Evolutionary conservation across 306 rosid genomes (phyloP).

Genomic region (Begonia loranthoides): DNA sequence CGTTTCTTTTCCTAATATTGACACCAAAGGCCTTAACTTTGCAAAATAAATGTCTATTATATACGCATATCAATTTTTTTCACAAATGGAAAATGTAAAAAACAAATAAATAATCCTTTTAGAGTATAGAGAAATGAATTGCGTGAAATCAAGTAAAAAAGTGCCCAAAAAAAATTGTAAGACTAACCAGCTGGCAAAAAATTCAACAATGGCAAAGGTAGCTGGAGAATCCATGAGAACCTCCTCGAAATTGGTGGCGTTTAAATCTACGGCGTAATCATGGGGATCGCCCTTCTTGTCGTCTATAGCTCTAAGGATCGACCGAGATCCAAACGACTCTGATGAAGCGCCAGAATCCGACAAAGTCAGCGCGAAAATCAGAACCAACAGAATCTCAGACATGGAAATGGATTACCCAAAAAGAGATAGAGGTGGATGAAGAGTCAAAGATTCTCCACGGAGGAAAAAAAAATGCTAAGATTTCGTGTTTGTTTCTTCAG

Average conservation of each 20-base stretch:
- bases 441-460: no score
- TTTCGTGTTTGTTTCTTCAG: no score
- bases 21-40: no score
- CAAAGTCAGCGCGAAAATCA: conserved; percentile 26
- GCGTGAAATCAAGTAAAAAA: neutral
- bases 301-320: conserved; percentile 44
- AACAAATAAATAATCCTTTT: no score
- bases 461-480: no score
- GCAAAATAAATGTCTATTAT: no score
- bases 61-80: no score
- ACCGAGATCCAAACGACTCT: conserved; percentile 33
- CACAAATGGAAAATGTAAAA: no score
- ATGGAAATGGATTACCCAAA: conserved; percentile 20
- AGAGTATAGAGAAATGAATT: no score
- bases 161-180: no score
- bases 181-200: conserved; percentile 82
- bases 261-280: conserved; percentile 70
- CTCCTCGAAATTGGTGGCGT: conserved; percentile 57
- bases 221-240: conserved; percentile 71
- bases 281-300: conserved; percentile 22
- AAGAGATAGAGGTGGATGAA: neutral
- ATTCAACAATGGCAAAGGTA: conserved; percentile 65
- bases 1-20: no score
- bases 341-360: conserved; percentile 20
- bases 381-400: conserved; percentile 24